Base-by-base conservation (phyloP, 495 filamentous ascomycete genomes). In the Lophiotrema nucula region DNA sequence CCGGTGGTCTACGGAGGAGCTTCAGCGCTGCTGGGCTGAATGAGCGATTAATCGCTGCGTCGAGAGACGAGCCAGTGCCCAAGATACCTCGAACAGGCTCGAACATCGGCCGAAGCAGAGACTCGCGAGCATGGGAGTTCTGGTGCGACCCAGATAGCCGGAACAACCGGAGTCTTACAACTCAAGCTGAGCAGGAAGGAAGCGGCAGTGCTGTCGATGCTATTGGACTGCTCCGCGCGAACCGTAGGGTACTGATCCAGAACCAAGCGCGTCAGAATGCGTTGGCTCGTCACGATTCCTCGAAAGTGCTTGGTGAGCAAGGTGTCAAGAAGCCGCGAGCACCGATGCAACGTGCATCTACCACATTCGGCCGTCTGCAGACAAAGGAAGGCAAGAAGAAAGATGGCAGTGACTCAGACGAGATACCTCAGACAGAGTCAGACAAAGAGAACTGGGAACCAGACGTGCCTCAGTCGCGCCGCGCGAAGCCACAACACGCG, bases 371-470 rank as follows among this genome's bases (percentile, higher is more conserved):
- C 0, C 78, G 86, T 45, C 68, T 91, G 23, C 84, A 90, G 69
- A 82, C 73, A 44, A 69, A 56, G 35, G 43, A 49, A 15, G 15
- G 22, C 28, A 55, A 58, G 16, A 49, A 53, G 18, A 19, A 8
- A 22, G 44, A 54, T 25, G 26, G 42, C 11, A 45, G 25, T 24
- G 48, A 52, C 1, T 56, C 53, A 3, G 63, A 66, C n/a, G 41
- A 56, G 0, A 38, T 66, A 43, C 71, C 69, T 59, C 84, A 73
- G 57, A 78, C 85, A 35, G 92, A 96, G 49, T 95, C 89, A 1
- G 92, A 97, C 66, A 97, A 97, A 69, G 92, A 97, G 73, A 97
- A 97, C 69, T 93, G 88, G 89, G 80, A 85, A 45, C 83, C 83
- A 75, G 19, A 82, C 1, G 41, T 52, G 13, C 25, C 43, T 1